These are phyloP conservation scores for Rhododendron griersonianum DNA, from an alignment of 148 eudicot species.

Conservation along the genomic window DNA sequence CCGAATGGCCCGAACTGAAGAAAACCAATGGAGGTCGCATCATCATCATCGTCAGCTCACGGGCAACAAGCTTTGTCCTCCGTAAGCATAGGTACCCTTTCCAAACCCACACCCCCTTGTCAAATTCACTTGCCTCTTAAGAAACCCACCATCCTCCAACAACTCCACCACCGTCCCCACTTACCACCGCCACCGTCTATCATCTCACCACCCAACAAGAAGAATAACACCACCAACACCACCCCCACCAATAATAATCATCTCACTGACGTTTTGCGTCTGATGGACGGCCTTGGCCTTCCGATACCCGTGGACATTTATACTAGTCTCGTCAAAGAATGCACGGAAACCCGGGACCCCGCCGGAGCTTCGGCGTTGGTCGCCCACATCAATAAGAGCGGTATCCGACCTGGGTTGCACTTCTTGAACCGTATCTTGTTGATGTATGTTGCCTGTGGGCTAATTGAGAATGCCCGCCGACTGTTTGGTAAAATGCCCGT, in stretches of 20 bases:
- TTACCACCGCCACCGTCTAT: not conserved
- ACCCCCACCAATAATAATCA: not conserved
- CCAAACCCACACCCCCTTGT: not conserved
- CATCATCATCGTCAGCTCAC: not conserved
- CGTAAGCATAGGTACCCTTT: not conserved
- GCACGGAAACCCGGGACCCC: constrained; percentile 34
- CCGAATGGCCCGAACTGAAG: not conserved
- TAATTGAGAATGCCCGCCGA: constrained; percentile 42
- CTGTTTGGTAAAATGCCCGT: constrained; percentile 63
- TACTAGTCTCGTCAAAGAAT: constrained; percentile 57
- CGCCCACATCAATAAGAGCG: constrained; percentile 39
- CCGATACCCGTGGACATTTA: constrained; percentile 47
- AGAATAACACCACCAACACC: not conserved
- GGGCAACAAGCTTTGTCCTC: not conserved
- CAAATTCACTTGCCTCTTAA: constrained; percentile 6
- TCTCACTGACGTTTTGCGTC: constrained; percentile 45
- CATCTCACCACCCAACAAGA: constrained; percentile 1
- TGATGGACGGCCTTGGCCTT: constrained; percentile 54
- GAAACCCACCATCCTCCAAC: not conserved
- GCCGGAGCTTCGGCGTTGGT: constrained; percentile 30
- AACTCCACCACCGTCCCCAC: not conserved
- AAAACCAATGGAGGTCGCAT: not conserved
- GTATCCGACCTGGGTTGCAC: constrained; percentile 27
- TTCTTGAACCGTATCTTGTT: constrained; percentile 46
- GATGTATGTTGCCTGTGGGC: constrained; percentile 49